Conservation (phyloP, 768 basidiomycete species). For the Leccinum olivaceopallidum region DNA sequence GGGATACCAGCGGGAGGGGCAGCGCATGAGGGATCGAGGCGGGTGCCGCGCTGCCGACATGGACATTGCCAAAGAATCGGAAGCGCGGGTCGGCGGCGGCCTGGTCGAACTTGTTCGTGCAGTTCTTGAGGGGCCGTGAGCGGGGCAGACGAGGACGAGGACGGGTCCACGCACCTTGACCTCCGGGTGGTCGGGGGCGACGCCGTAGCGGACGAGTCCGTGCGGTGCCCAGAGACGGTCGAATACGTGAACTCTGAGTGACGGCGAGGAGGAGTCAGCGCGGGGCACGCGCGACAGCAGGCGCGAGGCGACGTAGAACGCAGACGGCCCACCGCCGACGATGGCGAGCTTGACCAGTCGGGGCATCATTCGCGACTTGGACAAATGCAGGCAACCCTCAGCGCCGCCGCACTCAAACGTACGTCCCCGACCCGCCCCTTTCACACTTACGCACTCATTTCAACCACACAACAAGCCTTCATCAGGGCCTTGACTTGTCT, state of each 20-base stretch:
- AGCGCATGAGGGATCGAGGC: constrained; percentile 53
- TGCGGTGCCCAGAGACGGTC: constrained; percentile 94
- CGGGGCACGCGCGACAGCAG: constrained; percentile 65
- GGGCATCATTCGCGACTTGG: constrained; percentile 9
- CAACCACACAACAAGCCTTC: constrained; percentile 55
- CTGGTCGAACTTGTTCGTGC: constrained; percentile 91
- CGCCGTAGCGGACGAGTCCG: constrained; percentile 93
- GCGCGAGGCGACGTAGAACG: constrained; percentile 90
- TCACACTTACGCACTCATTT: constrained; percentile 21
- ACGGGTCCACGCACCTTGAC: constrained; percentile 64
- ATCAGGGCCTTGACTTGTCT: constrained; percentile 74
- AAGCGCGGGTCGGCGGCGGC: constrained; percentile 80
- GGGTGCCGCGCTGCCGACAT: constrained; percentile 42
- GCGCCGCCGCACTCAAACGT: constrained; percentile 55
- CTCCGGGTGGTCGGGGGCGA: constrained; percentile 98
- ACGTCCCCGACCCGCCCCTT: constrained; percentile 14
- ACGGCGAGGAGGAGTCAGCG: constrained; percentile 29
- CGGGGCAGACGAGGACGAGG: constrained; percentile 2
- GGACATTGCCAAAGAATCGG: constrained; percentile 90
- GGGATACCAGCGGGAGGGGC: constrained; percentile 55
- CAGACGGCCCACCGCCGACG: constrained; percentile 94
- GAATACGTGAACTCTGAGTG: constrained; percentile 76
- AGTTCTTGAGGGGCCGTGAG: constrained; percentile 61
- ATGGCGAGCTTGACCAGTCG: constrained; percentile 73
- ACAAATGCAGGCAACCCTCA: constrained; percentile 69